A percentile compares a stretch with the other conserved stretches of the same genome.
Evolutionary conservation across 2,329 filamentous ascomycete species (phyloP).

Genomic region (Delphinella strobiligena): DNA sequence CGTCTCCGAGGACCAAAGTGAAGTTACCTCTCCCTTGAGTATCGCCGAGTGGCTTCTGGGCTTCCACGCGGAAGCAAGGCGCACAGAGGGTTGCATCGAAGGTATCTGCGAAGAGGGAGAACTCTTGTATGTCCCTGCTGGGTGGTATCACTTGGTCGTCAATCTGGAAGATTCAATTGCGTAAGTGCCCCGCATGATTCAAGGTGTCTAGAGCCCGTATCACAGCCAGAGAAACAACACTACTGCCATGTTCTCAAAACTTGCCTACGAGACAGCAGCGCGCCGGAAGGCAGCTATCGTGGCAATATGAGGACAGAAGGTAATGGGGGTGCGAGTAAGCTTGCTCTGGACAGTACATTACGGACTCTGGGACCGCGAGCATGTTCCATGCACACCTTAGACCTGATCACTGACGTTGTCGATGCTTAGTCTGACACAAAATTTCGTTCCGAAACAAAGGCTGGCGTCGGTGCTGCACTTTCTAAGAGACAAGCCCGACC

Average conservation of each 20-base stretch:
- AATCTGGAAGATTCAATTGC: slow-evolving; percentile 78
- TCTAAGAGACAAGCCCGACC: slow-evolving; percentile 66
- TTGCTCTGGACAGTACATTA: too few species aligned
- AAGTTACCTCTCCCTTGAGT: slow-evolving; percentile 85
- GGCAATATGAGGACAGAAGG: too few species aligned
- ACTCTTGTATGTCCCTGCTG: slow-evolving; percentile 81
- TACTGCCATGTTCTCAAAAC: too few species aligned
- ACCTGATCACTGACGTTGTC: too few species aligned
- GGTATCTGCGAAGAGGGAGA: slow-evolving; percentile 77
- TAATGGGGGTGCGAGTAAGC: too few species aligned
- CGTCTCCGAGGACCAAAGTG: slow-evolving; percentile 77
- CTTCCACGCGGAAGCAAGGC: slow-evolving; percentile 75
- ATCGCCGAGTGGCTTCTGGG: slow-evolving; percentile 94
- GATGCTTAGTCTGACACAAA: slow-evolving; percentile 94
- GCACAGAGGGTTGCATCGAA: slow-evolving; percentile 65
- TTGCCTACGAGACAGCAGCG: too few species aligned
- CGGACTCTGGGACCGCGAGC: too few species aligned
- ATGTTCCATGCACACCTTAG: too few species aligned
- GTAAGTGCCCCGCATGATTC: not conserved
- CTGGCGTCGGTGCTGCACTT: slow-evolving; percentile 68
- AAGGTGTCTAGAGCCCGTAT: not conserved
- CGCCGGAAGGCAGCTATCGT: too few species aligned
- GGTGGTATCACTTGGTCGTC: slow-evolving; percentile 95
- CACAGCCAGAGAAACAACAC: too few species aligned
- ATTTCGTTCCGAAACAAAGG: slow-evolving; percentile 73